Evolutionary conservation across 148 eudicot species (phyloP).

Genomic region (Rhododendron griersonianum): DNA sequence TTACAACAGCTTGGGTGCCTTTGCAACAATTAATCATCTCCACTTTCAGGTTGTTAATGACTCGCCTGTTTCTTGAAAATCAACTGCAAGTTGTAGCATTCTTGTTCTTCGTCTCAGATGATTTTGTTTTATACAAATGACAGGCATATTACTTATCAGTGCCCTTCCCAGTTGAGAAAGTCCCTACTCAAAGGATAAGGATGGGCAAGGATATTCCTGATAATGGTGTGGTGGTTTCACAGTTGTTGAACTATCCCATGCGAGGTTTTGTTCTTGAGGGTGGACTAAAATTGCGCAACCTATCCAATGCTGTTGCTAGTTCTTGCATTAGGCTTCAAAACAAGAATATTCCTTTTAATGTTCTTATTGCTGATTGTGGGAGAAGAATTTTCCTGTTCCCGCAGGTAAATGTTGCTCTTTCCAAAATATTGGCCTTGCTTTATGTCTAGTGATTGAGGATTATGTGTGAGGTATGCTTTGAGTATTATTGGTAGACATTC

Average conservation of each 20-base stretch:
- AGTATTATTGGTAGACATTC: neutral
- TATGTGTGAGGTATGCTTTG: neutral
- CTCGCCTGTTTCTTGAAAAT: neutral
- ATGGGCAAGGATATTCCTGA: constrained; percentile 15
- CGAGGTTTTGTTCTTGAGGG: constrained; percentile 79
- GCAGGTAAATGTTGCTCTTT: constrained; percentile 38
- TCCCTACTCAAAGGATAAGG: constrained; percentile 38
- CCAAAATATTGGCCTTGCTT: neutral
- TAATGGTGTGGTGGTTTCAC: constrained; percentile 57
- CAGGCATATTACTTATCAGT: constrained; percentile 75
- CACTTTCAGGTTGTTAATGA: constrained; percentile 65
- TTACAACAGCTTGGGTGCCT: constrained; percentile 93
- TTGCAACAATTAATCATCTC: constrained; percentile 92
- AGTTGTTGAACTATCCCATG: constrained; percentile 64
- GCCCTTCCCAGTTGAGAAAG: constrained; percentile 77
- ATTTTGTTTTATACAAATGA: neutral
- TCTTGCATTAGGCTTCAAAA: constrained; percentile 73
- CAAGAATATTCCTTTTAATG: constrained; percentile 65
- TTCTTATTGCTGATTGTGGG: constrained; percentile 69
- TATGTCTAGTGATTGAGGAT: neutral
- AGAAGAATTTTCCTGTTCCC: constrained; percentile 65
- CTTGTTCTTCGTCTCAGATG: neutral
- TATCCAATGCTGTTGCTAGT: constrained; percentile 56
- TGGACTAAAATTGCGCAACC: constrained; percentile 43
- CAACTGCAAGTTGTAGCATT: neutral